Conservation (phyloP, 2,329 filamentous ascomycete genomes). For the Botrytis deweyae region DNA sequence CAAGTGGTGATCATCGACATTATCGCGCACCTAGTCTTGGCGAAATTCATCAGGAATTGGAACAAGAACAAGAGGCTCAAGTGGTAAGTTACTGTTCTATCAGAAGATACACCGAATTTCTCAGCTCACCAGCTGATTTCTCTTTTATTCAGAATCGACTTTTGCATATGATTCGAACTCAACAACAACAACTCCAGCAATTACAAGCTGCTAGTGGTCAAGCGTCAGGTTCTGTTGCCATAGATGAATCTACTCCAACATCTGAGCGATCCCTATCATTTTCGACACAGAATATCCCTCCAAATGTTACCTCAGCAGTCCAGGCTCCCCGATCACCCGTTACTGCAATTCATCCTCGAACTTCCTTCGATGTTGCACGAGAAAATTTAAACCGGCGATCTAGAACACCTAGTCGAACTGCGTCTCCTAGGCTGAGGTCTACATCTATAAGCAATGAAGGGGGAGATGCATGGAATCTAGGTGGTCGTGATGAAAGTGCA, state of each 20-base stretch:
- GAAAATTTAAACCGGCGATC: slow-evolving; percentile 56
- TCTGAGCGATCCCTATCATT: slow-evolving; percentile 48
- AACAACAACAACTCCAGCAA: slow-evolving; percentile 68
- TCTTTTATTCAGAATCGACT: slow-evolving; percentile 62
- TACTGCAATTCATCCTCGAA: slow-evolving; percentile 46
- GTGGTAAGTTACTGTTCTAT: slow-evolving; percentile 52
- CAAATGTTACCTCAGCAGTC: slow-evolving; percentile 43
- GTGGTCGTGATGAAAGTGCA: slow-evolving; percentile 69
- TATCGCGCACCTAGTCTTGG: slow-evolving; percentile 69
- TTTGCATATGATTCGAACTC: slow-evolving; percentile 71
- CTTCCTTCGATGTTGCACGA: slow-evolving; percentile 59
- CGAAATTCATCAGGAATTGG: slow-evolving; percentile 75
- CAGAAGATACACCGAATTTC: not conserved
- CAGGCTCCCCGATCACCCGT: slow-evolving; percentile 53
- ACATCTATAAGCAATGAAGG: slow-evolving; percentile 59
- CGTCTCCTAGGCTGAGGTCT: slow-evolving; percentile 55
- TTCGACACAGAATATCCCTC: slow-evolving; percentile 41
- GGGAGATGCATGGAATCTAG: slow-evolving; percentile 58
- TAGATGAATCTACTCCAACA: slow-evolving; percentile 45
- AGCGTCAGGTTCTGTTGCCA: slow-evolving; percentile 43
- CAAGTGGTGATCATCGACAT: slow-evolving; percentile 56
- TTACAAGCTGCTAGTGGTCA: slow-evolving; percentile 48
- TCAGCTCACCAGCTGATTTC: not conserved
- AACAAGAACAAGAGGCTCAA: slow-evolving; percentile 76
- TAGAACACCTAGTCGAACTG: slow-evolving; percentile 56